Conservation (phyloP, 768 basidiomycete species). For the Nidula microcarpa region DNA sequence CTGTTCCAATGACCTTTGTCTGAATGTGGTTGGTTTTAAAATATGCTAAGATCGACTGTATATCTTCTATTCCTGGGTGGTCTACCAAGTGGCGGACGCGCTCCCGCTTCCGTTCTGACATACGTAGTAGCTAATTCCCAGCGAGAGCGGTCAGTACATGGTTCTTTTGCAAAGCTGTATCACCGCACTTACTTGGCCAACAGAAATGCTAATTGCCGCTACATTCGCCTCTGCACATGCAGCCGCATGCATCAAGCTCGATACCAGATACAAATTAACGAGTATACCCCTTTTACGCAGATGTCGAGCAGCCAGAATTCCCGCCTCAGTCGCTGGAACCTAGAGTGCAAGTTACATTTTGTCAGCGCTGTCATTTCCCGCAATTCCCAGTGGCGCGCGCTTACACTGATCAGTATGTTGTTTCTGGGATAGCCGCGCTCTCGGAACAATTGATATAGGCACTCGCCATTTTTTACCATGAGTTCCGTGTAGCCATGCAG, state of each 20-base stretch:
- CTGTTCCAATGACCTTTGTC: slow-evolving; percentile 36
- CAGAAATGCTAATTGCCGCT: slow-evolving; percentile 43
- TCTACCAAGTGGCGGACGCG: slow-evolving; percentile 14
- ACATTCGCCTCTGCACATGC: slow-evolving; percentile 52
- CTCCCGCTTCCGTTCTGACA: slow-evolving; percentile 33
- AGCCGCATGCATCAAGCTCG: slow-evolving; percentile 50
- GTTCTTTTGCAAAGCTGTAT: background rate
- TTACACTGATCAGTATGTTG: slow-evolving; percentile 48
- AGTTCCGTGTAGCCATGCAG: slow-evolving; percentile 25
- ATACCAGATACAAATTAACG: slow-evolving; percentile 51
- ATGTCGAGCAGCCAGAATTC: slow-evolving; percentile 41
- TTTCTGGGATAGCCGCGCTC: slow-evolving; percentile 31
- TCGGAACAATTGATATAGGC: slow-evolving; percentile 37
- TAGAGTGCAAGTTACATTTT: slow-evolving; percentile 14
- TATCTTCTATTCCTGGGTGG: slow-evolving; percentile 43
- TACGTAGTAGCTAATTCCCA: slow-evolving; percentile 32
- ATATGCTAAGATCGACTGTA: slow-evolving; percentile 42
- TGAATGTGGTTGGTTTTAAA: slow-evolving; percentile 34
- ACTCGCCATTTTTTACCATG: slow-evolving; percentile 40
- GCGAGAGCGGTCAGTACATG: background rate
- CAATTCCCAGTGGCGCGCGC: slow-evolving; percentile 9
- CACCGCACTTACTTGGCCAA: slow-evolving; percentile 39
- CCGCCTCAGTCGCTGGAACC: slow-evolving; percentile 58
- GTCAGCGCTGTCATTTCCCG: slow-evolving; percentile 2
- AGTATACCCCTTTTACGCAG: slow-evolving; percentile 39